Evolutionary conservation across 1,284 basidiomycete genomes (phyloP).

Genomic region (Sanghuangporus weigelae): DNA sequence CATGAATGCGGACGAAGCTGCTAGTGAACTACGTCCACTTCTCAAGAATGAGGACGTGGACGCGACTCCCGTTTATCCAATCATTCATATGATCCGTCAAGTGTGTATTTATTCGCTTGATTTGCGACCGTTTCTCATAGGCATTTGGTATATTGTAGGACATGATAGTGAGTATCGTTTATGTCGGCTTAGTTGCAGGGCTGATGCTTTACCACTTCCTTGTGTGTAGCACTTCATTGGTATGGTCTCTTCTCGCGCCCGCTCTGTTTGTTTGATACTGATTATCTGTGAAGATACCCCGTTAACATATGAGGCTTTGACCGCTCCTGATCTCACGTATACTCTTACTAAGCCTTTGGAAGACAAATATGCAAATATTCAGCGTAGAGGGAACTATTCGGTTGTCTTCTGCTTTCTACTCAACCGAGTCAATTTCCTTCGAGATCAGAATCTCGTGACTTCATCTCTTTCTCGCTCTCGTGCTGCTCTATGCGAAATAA

Average conservation of each 20-base stretch:
- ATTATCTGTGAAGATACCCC: conserved; percentile 55
- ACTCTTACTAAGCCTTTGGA: conserved; percentile 73
- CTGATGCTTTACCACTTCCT: not conserved
- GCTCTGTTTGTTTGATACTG: conserved; percentile 3
- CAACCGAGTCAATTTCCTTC: conserved; percentile 82
- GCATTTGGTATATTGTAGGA: conserved; percentile 37
- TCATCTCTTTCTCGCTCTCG: conserved; percentile 69
- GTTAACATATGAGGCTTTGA: conserved; percentile 67
- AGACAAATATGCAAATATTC: conserved; percentile 66
- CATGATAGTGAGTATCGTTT: conserved; percentile 40
- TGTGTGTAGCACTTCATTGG: conserved; percentile 54
- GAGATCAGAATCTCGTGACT: conserved; percentile 64
- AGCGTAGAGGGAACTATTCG: conserved; percentile 61
- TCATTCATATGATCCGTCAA: conserved; percentile 62
- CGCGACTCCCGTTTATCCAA: conserved; percentile 60
- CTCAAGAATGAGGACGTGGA: conserved; percentile 43
- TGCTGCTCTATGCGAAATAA: conserved; percentile 82
- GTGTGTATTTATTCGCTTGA: conserved; percentile 32
- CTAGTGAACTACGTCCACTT: conserved; percentile 30
- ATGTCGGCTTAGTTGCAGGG: not conserved
- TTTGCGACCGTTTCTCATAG: conserved; percentile 8
- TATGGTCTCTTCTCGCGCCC: conserved; percentile 26
- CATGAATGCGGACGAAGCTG: not conserved
- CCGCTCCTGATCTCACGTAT: conserved; percentile 81
- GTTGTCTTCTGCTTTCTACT: conserved; percentile 86